Conservation (phyloP, 140 eudicot genomes). For the Oenanthe javanica region DNA sequence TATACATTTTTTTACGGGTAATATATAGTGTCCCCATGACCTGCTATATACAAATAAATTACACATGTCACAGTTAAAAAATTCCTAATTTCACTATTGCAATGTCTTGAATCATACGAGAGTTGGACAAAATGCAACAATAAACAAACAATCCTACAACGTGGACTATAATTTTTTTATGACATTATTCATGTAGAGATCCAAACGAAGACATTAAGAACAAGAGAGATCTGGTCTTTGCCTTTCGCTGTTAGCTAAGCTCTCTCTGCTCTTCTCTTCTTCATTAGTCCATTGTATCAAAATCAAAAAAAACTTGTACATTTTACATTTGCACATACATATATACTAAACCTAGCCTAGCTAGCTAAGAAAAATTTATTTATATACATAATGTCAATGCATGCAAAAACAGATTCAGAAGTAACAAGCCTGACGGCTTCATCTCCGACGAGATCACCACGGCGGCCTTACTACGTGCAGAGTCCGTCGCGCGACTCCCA, state of each 20-base stretch:
- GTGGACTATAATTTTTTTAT: not conserved
- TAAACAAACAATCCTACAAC: slow-evolving; percentile 5
- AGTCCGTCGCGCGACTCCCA: slow-evolving; percentile 94
- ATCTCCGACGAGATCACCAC: slow-evolving; percentile 62
- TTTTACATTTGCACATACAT: too few relatives aligned
- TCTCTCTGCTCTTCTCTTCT: not conserved
- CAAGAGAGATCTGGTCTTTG: slow-evolving; percentile 13
- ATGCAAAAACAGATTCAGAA: slow-evolving; percentile 88
- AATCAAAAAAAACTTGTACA: not conserved
- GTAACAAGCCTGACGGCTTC: slow-evolving; percentile 86
- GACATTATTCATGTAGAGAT: slow-evolving; percentile 2
- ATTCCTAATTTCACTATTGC: not conserved
- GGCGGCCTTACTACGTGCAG: slow-evolving; percentile 87
- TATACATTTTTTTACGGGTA: too few relatives aligned
- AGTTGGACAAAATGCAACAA: not conserved
- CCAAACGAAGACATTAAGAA: not conserved
- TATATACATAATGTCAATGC: slow-evolving; percentile 38
- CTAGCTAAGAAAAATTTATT: not conserved
- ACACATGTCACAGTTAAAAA: not conserved
- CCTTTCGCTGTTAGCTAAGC: not conserved
- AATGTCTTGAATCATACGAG: not conserved
- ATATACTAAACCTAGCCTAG: too few relatives aligned
- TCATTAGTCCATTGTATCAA: too few relatives aligned
- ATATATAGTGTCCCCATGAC: too few relatives aligned
- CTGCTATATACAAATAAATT: not conserved